Evolutionary conservation across 2,329 filamentous ascomycete genomes (phyloP), one percentile per base, ranked within the genome.

Genomic region (Akanthomyces lecanii): DNA sequence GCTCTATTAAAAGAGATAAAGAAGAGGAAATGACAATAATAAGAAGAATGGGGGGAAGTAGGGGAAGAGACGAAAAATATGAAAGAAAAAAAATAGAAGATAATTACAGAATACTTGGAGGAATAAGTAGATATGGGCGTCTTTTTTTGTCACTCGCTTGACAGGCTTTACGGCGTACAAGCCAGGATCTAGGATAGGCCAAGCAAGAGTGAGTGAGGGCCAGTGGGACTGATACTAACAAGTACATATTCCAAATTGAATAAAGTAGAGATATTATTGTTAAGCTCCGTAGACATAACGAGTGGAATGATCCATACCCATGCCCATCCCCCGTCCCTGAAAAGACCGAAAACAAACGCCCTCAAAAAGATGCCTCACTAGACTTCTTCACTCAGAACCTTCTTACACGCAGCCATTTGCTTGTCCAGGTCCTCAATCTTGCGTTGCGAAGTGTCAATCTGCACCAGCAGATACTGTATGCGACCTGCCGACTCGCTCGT

Each of bases 361-460:
- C 2, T 10, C 25, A 36, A 23, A 47, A 23, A 61, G 18, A 1
- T 5, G 23, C 4, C 30, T 62, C 16, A 56, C 48, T 70, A 67
- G 95, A 74, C 71, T 62, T 77, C 74, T 62, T 76, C 71, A 36
- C 68, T 71, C 56, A 77, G 57, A 63, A 91, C 77, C 80, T 89
- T 90, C 80, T 94, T 94, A 77, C 96, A 75, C 47, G 66, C 77
- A 1, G 75, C 84, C 75, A 89, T 91, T 72, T 96, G 87, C 68
- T 75, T 79, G 76, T 97, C 93, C 72, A 88, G 90, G 60, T 77
- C 81, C 68, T 86, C 82, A 64, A 97, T 86, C 79, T 89, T 94
- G 59, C 73, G 74, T 78, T 97, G 93, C 65, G 89, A 87, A n/a
- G 73, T 78, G 67, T 86, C 81, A 65, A 97, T 75, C 78, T 96